phyloP scores from a whole-genome alignment of 2,329 filamentous ascomycete genomes.

The Whalleya microplaca region DNA sequence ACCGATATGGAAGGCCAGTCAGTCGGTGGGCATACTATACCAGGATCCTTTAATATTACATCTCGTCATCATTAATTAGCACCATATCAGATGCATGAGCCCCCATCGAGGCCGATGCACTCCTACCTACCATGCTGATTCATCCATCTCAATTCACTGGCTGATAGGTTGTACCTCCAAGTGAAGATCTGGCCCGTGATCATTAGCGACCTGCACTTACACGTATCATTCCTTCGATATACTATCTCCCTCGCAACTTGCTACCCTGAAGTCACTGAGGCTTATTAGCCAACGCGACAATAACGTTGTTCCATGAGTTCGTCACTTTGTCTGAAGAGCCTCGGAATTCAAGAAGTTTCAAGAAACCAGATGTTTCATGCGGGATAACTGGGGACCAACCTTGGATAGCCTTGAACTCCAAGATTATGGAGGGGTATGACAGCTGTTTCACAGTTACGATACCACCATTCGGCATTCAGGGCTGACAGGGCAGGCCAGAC shows the following conservation, averaged over 20 bases:
- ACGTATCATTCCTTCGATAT: too few species aligned
- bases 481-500: background rate
- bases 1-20: background rate
- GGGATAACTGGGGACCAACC: background rate
- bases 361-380: background rate
- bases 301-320: background rate
- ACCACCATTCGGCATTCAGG: background rate
- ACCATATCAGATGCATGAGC: background rate
- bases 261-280: too few species aligned
- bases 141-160: too few species aligned
- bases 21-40: background rate
- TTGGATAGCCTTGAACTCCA: background rate
- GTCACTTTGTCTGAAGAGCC: background rate
- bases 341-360: background rate
- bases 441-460: background rate
- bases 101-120: background rate
- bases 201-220: background rate
- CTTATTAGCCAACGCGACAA: too few species aligned
- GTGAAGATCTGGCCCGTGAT: constrained; percentile 7
- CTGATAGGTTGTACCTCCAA: background rate
- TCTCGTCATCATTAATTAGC: background rate
- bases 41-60: background rate
- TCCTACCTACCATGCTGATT: background rate
- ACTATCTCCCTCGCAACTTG: too few species aligned
- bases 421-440: background rate